A percentile compares a stretch with the other conserved stretches of the same genome.
Evolutionary conservation across 129 eudicot species (phyloP).

Genomic region (Heracleum sosnowskyi): DNA sequence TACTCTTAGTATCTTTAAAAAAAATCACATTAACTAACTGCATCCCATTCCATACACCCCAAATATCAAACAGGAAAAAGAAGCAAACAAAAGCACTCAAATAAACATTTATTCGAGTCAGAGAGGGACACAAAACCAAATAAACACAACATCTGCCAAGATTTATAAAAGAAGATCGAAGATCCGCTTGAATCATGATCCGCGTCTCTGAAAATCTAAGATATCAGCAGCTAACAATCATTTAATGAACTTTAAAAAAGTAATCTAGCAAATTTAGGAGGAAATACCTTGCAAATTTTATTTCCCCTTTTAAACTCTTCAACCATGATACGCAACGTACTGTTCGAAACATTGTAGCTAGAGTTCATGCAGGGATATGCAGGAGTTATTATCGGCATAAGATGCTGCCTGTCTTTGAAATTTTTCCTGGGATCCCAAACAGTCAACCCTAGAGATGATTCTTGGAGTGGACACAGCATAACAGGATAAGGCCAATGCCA

Average conservation of each 20-base stretch:
- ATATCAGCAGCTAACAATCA: neutral
- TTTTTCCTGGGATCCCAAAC: slow-evolving; percentile 68
- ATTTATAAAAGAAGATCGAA: neutral
- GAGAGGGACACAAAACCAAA: neutral
- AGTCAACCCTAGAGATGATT: slow-evolving; percentile 50
- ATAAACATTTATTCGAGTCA: neutral
- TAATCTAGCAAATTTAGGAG: neutral
- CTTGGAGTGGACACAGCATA: slow-evolving; percentile 52
- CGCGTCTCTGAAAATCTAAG: neutral
- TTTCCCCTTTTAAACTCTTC: slow-evolving; percentile 58
- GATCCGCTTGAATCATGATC: neutral
- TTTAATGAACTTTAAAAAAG: neutral
- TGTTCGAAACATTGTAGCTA: slow-evolving; percentile 59
- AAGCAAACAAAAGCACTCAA: neutral
- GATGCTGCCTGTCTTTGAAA: slow-evolving; percentile 42
- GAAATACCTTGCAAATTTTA: slow-evolving; percentile 47
- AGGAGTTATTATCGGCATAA: slow-evolving; percentile 73
- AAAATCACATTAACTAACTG: neutral
- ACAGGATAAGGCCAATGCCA: slow-evolving; percentile 81
- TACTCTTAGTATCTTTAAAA: neutral
- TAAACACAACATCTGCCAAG: neutral
- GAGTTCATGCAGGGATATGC: slow-evolving; percentile 79
- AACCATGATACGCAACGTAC: slow-evolving; percentile 52
- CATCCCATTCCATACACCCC: neutral
- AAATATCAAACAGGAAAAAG: neutral